Evolutionary conservation across 2,329 filamentous ascomycete genomes (phyloP).

Genomic region (Septoria petroselini): DNA sequence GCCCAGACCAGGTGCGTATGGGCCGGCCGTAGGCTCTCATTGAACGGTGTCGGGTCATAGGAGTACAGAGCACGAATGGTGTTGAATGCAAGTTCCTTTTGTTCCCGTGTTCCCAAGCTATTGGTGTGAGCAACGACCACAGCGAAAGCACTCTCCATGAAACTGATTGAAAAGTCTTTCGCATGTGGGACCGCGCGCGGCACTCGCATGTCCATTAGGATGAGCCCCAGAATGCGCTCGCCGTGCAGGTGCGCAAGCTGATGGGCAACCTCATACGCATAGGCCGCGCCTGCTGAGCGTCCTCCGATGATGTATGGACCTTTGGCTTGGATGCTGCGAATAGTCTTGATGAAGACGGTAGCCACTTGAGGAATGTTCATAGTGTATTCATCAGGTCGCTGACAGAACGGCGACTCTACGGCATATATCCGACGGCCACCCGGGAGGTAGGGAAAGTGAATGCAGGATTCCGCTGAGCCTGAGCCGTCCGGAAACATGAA

Average conservation of each 20-base stretch:
- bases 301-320: conserved; percentile 54
- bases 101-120: too few relatives aligned
- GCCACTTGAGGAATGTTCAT: not conserved
- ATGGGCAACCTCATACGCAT: conserved; percentile 53
- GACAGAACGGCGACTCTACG: conserved; percentile 17
- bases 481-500: conserved; percentile 47
- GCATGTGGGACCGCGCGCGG: not conserved
- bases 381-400: not conserved
- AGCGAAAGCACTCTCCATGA: too few relatives aligned
- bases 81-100: too few relatives aligned
- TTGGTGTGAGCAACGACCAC: too few relatives aligned
- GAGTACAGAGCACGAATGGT: too few relatives aligned
- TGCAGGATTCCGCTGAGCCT: conserved; percentile 47
- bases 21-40: too few relatives aligned
- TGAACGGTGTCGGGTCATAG: too few relatives aligned
- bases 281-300: conserved; percentile 50
- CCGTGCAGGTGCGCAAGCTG: conserved; percentile 38
- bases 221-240: conserved; percentile 21
- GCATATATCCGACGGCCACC: conserved; percentile 29
- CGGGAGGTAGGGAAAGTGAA: conserved; percentile 42
- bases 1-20: too few relatives aligned
- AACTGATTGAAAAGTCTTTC: too few relatives aligned
- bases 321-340: conserved; percentile 39
- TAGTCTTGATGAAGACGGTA: not conserved
- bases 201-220: conserved; percentile 27